Evolutionary conservation across 106 monocot genomes (phyloP).

Genomic region (Amphibolis antarctica): DNA sequence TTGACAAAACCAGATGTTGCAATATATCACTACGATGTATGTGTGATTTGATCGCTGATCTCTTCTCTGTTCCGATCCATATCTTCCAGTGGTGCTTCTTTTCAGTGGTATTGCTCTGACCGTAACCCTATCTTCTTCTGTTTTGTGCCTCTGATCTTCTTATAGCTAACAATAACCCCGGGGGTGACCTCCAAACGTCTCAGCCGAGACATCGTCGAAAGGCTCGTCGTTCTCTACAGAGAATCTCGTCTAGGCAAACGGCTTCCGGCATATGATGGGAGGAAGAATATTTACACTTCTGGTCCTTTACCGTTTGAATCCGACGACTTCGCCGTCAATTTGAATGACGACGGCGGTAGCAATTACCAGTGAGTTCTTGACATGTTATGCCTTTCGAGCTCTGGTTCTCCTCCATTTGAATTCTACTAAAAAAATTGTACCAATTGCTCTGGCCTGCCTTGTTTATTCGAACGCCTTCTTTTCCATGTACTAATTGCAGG

Average conservation of each 20-base stretch:
- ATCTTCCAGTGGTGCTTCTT: not conserved
- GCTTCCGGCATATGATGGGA: slow-evolving; percentile 13
- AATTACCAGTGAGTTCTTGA: not conserved
- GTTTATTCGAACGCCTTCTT: not conserved
- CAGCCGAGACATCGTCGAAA: not conserved
- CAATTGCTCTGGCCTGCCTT: not conserved
- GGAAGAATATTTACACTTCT: slow-evolving; percentile 18
- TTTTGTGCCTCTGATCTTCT: not conserved
- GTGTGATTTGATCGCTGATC: not conserved
- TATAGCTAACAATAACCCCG: not conserved
- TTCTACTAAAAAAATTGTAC: too few species aligned
- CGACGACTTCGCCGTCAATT: slow-evolving; percentile 9
- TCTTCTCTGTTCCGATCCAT: not conserved
- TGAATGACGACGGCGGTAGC: not conserved
- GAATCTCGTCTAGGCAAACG: slow-evolving; percentile 7
- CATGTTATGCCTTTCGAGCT: too few species aligned
- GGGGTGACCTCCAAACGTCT: not conserved
- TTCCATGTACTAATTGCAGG: not conserved
- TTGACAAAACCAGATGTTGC: not conserved
- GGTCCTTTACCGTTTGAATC: slow-evolving; percentile 20
- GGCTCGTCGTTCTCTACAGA: not conserved
- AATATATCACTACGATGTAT: slow-evolving; percentile 4
- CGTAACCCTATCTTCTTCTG: not conserved
- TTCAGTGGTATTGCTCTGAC: not conserved
- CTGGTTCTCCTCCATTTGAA: not conserved